phyloP scores from a whole-genome alignment of 208 protist species.

The Naegleria fowleri region DNA sequence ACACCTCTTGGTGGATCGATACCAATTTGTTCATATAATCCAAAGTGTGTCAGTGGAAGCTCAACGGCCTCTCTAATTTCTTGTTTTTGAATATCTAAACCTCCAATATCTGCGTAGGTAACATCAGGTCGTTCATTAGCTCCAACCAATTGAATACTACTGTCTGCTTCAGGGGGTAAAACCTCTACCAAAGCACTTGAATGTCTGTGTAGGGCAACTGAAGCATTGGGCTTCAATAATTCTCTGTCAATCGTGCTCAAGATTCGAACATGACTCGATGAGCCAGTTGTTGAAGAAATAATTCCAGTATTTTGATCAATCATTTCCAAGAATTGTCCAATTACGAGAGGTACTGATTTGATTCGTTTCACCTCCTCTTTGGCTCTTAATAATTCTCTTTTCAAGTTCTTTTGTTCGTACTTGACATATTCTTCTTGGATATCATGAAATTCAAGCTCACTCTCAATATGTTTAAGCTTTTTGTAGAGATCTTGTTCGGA shows the following conservation, averaged over 20 bases:
- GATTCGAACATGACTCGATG: conserved; percentile 96
- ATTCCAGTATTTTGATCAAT: conserved; percentile 93
- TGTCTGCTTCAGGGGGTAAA: conserved; percentile 94
- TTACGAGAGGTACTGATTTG: conserved; percentile 97
- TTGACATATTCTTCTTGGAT: conserved; percentile 34
- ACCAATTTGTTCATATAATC: conserved; percentile 97
- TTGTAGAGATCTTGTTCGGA: not conserved
- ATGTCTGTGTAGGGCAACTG: conserved; percentile 97
- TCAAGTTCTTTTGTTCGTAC: conserved; percentile 29
- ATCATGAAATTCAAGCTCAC: conserved; percentile 2
- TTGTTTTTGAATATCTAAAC: conserved; percentile 99
- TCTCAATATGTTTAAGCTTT: conserved; percentile 15
- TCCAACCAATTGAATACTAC: conserved; percentile 87
- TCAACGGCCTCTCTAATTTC: conserved; percentile 99
- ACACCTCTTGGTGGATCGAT: conserved; percentile 99
- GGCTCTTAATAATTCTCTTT: conserved; percentile 39
- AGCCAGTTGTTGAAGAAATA: conserved; percentile 87
- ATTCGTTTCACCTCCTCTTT: conserved; percentile 95
- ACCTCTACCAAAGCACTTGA: conserved; percentile 97
- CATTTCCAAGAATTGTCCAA: conserved; percentile 99
- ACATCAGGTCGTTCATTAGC: conserved; percentile 82
- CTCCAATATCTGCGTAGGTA: conserved; percentile 95
- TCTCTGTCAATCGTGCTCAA: conserved; percentile 93
- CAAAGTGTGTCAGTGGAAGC: conserved; percentile 96
- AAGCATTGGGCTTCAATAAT: conserved; percentile 96